phyloP scores from a whole-genome alignment of 768 basidiomycete genomes.

The Hirschioporus abietinus region DNA sequence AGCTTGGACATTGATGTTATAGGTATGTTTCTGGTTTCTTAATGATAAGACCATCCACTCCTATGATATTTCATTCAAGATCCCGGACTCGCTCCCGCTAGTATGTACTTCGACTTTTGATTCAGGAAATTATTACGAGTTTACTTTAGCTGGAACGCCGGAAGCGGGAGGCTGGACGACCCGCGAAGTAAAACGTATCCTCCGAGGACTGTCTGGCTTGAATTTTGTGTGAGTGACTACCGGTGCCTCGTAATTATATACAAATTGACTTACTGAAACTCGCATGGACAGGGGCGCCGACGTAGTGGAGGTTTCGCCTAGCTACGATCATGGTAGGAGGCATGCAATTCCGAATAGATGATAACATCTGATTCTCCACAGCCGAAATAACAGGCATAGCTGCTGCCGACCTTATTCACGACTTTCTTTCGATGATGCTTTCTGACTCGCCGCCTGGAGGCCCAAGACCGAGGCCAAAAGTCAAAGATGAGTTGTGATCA shows the following conservation, averaged over 20 bases:
- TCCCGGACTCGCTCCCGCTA: slow-evolving; percentile 74
- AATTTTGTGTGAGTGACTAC: slow-evolving; percentile 62
- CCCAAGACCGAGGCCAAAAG: slow-evolving; percentile 9
- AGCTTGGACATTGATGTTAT: slow-evolving; percentile 82
- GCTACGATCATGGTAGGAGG: slow-evolving; percentile 58
- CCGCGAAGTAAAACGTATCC: slow-evolving; percentile 74
- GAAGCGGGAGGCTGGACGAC: slow-evolving; percentile 84
- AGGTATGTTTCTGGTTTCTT: slow-evolving; percentile 34
- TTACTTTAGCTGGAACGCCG: slow-evolving; percentile 65
- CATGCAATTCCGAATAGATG: background rate
- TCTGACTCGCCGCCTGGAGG: slow-evolving; percentile 22
- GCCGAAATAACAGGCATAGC: slow-evolving; percentile 38
- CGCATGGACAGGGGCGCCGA: slow-evolving; percentile 50
- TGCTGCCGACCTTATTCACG: slow-evolving; percentile 42
- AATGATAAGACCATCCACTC: background rate
- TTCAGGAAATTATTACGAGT: background rate
- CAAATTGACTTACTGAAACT: background rate
- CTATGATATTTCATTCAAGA: slow-evolving; percentile 33
- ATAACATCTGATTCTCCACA: slow-evolving; percentile 7
- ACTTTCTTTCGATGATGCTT: slow-evolving; percentile 37
- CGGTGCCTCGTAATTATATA: background rate
- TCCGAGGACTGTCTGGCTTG: slow-evolving; percentile 72
- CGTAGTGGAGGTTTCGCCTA: slow-evolving; percentile 69
- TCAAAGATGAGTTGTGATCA: slow-evolving; percentile 16
- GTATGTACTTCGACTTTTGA: slow-evolving; percentile 33